Percentiles rank a stretch among this genome's conserved stretches.
Conservation (phyloP, 306 rosid species). For the Coriaria nepalensis region DNA sequence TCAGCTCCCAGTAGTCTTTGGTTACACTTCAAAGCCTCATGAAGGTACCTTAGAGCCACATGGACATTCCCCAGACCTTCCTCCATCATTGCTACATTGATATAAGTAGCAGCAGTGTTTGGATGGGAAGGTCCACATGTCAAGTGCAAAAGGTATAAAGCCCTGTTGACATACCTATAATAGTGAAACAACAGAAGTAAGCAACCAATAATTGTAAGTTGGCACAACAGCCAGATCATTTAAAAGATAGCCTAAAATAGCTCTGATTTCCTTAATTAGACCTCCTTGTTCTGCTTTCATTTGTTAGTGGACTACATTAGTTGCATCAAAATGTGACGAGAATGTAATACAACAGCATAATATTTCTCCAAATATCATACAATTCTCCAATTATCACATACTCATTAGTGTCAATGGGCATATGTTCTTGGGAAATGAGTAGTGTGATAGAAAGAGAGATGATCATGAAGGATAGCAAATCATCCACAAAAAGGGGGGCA, state of each 20-base stretch:
- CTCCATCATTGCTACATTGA: slow-evolving; percentile 99
- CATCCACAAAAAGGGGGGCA: slow-evolving; percentile 1
- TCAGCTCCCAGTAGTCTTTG: slow-evolving; percentile 94
- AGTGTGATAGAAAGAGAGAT: too few relatives aligned
- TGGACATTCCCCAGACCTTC: slow-evolving; percentile 97
- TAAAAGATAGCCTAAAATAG: too few relatives aligned
- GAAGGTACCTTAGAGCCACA: slow-evolving; percentile 93
- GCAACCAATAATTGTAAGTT: not conserved
- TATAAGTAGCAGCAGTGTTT: slow-evolving; percentile 96
- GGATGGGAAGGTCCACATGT: slow-evolving; percentile 99
- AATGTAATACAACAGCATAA: too few relatives aligned
- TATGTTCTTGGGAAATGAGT: not conserved
- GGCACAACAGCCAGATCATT: too few relatives aligned
- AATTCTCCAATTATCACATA: too few relatives aligned
- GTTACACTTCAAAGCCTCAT: slow-evolving; percentile 94
- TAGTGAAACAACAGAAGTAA: not conserved
- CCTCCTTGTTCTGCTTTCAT: too few relatives aligned
- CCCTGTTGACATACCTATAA: slow-evolving; percentile 87
- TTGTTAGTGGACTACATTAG: too few relatives aligned
- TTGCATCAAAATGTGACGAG: too few relatives aligned
- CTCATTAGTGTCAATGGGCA: not conserved
- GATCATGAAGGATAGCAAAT: not conserved
- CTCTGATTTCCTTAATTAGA: too few relatives aligned
- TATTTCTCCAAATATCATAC: too few relatives aligned
- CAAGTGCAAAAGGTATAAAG: slow-evolving; percentile 82